Base-by-base conservation (phyloP, 2,329 filamentous ascomycete species). In the Penicillium sp. region DNA sequence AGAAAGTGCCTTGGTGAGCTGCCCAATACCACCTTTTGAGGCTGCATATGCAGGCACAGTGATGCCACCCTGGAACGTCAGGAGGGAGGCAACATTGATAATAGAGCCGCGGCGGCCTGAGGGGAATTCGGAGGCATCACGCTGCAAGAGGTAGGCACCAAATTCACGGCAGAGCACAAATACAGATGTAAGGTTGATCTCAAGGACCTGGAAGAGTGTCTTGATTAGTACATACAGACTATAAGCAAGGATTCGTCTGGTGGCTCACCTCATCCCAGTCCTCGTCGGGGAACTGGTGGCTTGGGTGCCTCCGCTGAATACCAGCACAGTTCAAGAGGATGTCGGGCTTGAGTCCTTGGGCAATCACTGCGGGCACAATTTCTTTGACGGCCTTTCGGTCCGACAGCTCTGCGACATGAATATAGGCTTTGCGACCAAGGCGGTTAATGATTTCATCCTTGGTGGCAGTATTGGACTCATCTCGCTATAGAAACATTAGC, bases 271-370 rank as follows among this genome's bases (percentile, higher is more conserved):
- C 85, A 69, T 89, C 83, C 83, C 91, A 96, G 77, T 95, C 90
- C 45, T 79, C 76, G 70, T 89, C 85, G 0, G 90, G 90, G 70
- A 96, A 96, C 57, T 83, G 74, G 66, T 91, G 85, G 44, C 88
- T 86, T 0, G 90, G 85, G 73, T 95, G 89, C 14, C 91, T 83
- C 60, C 87, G 83, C 75, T 96, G 92, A 70, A 96, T 93, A 26
- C 92, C 92, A 19, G 90, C 92, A 76, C 90, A 93, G 78, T 93
- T 96, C 66, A 96, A 78, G 8, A 96, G 84, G 68, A 96, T 90
- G 69, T 90, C 84, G 61, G 96, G 85, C 69, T 85, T 70, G 71
- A 87, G 81, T 10, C 76, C 77, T 51, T 76, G 71, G 48, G 67
- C 68, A 11, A 70, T 67, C 14, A 80, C 59, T 1, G 71, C 58